These are phyloP conservation scores for Eurotiales sp. DNA, from an alignment of 2,329 filamentous ascomycete species.

Conservation along the genomic window DNA sequence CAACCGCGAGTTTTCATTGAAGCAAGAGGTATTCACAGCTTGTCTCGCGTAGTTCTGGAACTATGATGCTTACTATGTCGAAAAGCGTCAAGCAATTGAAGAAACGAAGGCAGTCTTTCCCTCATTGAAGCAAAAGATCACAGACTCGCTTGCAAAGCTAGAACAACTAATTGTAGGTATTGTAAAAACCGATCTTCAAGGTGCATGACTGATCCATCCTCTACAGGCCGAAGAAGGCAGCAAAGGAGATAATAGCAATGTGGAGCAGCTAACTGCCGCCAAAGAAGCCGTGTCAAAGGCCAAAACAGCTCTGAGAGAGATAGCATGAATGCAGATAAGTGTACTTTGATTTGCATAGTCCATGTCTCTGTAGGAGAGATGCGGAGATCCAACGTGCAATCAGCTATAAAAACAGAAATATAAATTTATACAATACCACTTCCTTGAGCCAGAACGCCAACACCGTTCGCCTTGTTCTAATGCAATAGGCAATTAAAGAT, in stretches of 20 bases:
- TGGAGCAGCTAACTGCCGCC: conserved; percentile 39
- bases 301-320: conserved; percentile 36
- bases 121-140: conserved; percentile 67
- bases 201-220: not conserved
- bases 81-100: conserved; percentile 71
- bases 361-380: not conserved
- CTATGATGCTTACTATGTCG: not conserved
- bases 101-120: conserved; percentile 84
- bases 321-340: conserved; percentile 26
- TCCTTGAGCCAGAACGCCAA: conserved; percentile 8
- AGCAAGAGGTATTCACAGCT: conserved; percentile 68
- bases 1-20: conserved; percentile 74
- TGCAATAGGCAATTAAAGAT: not conserved
- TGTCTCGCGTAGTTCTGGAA: not conserved
- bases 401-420: not conserved
- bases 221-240: conserved; percentile 36
- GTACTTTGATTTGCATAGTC: not conserved
- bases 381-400: too few species aligned
- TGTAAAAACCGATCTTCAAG: not conserved
- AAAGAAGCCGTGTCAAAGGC: conserved; percentile 40
- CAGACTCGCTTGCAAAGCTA: conserved; percentile 66
- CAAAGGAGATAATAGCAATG: conserved; percentile 37
- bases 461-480: not conserved
- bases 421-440: conserved; percentile 5
- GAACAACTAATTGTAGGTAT: conserved; percentile 70